Percentiles rank a stretch among this genome's conserved stretches.
phyloP scores from a whole-genome alignment of 2,329 filamentous ascomycete genomes.

The Colletotrichum truncatum region DNA sequence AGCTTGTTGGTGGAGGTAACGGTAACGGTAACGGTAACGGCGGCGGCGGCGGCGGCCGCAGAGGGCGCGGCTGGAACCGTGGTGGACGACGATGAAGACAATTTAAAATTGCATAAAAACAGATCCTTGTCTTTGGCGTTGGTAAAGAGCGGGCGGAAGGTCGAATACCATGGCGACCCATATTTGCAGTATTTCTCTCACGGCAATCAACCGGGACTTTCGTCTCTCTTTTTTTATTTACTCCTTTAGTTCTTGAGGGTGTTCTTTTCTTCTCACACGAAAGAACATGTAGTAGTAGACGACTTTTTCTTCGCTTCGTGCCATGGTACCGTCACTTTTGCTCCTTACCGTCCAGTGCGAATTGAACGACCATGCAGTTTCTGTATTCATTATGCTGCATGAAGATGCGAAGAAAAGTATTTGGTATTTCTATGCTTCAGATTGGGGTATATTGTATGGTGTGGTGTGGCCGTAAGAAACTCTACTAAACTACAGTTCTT shows the following conservation, averaged over 20 bases:
- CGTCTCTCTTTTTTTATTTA: not conserved
- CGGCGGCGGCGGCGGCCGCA: constrained; percentile 23
- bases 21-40: not conserved
- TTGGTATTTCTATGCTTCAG: not conserved
- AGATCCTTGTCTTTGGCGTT: constrained; percentile 7
- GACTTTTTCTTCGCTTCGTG: not conserved
- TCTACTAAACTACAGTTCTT: not conserved
- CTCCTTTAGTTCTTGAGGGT: not conserved
- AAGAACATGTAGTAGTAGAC: not conserved
- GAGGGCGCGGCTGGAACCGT: constrained; percentile 33
- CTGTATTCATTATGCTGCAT: not conserved
- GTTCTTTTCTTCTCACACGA: not conserved
- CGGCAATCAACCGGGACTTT: not conserved
- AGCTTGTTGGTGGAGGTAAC: constrained; percentile 40
- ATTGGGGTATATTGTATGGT: not conserved
- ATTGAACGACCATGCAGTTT: not conserved
- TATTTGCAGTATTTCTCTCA: not conserved
- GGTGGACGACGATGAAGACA: constrained; percentile 7
- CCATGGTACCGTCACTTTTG: not conserved
- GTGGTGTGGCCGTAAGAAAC: not conserved
- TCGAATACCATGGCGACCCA: constrained; percentile 3
- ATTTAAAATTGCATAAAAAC: not conserved
- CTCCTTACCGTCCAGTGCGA: not conserved
- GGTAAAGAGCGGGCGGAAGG: constrained; percentile 11
- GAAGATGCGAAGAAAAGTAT: not conserved